These are phyloP conservation scores for Ceratobasidium theobromae DNA, from an alignment of 1,284 basidiomycete genomes.

Conservation along the genomic window DNA sequence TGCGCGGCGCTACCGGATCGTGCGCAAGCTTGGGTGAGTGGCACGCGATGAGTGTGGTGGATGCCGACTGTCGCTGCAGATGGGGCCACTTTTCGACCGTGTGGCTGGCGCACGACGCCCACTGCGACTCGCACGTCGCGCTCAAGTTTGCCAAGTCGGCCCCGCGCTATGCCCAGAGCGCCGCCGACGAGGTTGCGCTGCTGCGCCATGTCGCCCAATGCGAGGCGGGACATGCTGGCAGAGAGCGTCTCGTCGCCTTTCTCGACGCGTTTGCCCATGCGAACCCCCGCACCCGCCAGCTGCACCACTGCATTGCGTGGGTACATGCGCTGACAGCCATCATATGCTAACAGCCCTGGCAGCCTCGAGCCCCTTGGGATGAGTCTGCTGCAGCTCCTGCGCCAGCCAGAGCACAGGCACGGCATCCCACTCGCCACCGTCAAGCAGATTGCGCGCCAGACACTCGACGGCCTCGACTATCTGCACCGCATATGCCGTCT, in stretches of 20 bases:
- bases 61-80: not conserved
- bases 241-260: constrained; percentile 76
- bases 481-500: constrained; percentile 96
- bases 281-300: constrained; percentile 95
- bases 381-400: constrained; percentile 96
- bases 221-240: constrained; percentile 41
- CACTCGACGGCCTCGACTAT: constrained; percentile 93
- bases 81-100: constrained; percentile 94
- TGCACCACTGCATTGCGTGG: constrained; percentile 44
- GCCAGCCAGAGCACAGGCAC: constrained; percentile 52
- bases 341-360: constrained; percentile 89
- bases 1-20: constrained; percentile 89
- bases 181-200: constrained; percentile 97
- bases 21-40: constrained; percentile 88
- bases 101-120: constrained; percentile 85
- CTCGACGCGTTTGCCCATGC: constrained; percentile 96
- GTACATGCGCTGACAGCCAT: constrained; percentile 9
- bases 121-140: constrained; percentile 93
- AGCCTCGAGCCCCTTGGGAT: constrained; percentile 99
- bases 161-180: constrained; percentile 95
- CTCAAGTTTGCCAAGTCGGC: constrained; percentile 99
- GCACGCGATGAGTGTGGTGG: not conserved
- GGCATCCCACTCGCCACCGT: constrained; percentile 93
- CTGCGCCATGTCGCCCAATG: constrained; percentile 83
- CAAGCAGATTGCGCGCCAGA: constrained; percentile 95